Evolutionary conservation across 2,329 filamentous ascomycete genomes (phyloP), one percentile per base, ranked within the genome.

Genomic region (Botrytis aclada): DNA sequence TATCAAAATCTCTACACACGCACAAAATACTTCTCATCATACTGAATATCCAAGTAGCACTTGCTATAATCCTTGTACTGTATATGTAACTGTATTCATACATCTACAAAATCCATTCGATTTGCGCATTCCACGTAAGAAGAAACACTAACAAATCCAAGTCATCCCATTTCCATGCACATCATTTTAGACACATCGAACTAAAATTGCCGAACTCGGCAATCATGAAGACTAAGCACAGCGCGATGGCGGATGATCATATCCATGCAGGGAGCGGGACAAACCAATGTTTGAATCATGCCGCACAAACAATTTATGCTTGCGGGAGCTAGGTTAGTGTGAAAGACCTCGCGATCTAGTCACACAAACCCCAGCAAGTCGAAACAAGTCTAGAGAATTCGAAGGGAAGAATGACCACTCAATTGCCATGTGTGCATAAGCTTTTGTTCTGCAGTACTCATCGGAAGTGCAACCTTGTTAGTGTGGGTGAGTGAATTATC

Each of bases 241-340:
- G 32, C 32, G 41, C 34, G 37, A 39, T 47, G 56, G 58, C 58
- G 58, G 69, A 43, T 71, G 58, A 64, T 64, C 69, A 71, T 18
- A 25, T 32, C 41, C n/a, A 54, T 64, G 69, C 58, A 41, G 43
- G 10, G 63, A 54, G 32, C 43, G 20, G 29, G 34, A 51, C 4
- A 18, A 54, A 63, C 12, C 34, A 51, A 71, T 20, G 32, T 37
- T 37, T 56, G n/a, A 29, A 18, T 56, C 51, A 56, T 29, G 51
- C 51, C 51, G 51, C 51, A 56, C n/a, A 1, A 56, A 56, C 51
- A 3, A 54, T n/a, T 54, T 32, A 9, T 32, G 14, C 51, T 18
- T 16, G 51, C 51, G 51, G n/a, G 51, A 56, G n/a, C n/a, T 29
- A 9, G 32, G n/a, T 16, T 29, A 9, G 32, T 18, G n/a, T 8